Evolutionary conservation across 2,329 filamentous ascomycete species (phyloP).

Genomic region (Fusarium sororula): DNA sequence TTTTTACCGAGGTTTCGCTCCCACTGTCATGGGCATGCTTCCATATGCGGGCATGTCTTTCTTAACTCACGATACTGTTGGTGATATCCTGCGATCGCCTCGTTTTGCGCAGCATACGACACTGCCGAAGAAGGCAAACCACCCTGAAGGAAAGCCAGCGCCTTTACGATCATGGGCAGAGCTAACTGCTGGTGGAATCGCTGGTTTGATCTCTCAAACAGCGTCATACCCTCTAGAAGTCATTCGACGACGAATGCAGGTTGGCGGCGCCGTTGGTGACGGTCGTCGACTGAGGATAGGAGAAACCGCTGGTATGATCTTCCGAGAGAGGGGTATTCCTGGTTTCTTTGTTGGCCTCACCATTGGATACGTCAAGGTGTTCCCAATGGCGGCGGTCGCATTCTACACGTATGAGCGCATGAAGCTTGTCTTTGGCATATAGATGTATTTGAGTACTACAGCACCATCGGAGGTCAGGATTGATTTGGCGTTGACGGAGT

Average conservation of each 20-base stretch:
- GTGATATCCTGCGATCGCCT: slow-evolving; percentile 81
- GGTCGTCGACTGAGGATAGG: slow-evolving; percentile 79
- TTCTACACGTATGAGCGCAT: slow-evolving; percentile 74
- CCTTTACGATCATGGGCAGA: slow-evolving; percentile 88
- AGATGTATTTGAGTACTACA: slow-evolving; percentile 26
- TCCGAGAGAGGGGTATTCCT: slow-evolving; percentile 75
- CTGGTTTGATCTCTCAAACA: slow-evolving; percentile 90
- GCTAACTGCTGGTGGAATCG: slow-evolving; percentile 82
- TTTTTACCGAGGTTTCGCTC: slow-evolving; percentile 94
- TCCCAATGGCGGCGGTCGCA: slow-evolving; percentile 82
- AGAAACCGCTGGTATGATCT: slow-evolving; percentile 82
- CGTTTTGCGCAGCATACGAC: slow-evolving; percentile 77
- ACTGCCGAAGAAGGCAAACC: slow-evolving; percentile 67
- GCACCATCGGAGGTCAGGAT: not conserved
- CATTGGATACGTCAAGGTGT: slow-evolving; percentile 94
- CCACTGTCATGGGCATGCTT: slow-evolving; percentile 92
- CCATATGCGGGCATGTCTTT: slow-evolving; percentile 97
- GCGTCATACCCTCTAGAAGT: slow-evolving; percentile 94
- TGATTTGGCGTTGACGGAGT: slow-evolving; percentile 41
- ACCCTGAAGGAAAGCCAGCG: slow-evolving; percentile 68
- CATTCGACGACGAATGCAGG: slow-evolving; percentile 92
- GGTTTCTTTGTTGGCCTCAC: slow-evolving; percentile 94
- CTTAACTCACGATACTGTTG: slow-evolving; percentile 89
- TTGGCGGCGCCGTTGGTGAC: slow-evolving; percentile 92
- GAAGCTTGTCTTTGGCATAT: slow-evolving; percentile 74